Conservation (phyloP, 805 yeast genomes). For the Saturnispora silvae region DNA sequence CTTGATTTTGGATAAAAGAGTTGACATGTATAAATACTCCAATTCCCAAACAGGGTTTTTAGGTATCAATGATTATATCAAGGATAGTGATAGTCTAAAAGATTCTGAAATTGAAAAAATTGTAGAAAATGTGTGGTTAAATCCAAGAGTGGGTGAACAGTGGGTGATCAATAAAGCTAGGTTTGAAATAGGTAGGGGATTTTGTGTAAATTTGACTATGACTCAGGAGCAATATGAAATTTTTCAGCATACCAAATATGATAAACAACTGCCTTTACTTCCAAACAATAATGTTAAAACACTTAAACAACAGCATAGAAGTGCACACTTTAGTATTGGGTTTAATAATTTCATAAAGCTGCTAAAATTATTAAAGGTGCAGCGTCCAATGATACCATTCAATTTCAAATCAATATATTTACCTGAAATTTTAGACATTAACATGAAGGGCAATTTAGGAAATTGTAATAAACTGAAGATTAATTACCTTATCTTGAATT, state of each 20-base stretch:
- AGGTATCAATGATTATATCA: conserved; percentile 37
- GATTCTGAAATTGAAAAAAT: conserved; percentile 24
- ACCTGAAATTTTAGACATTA: conserved; percentile 14
- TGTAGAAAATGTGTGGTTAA: conserved; percentile 23
- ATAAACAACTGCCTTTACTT: neutral
- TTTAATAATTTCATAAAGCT: conserved; percentile 20
- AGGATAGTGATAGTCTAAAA: conserved; percentile 14
- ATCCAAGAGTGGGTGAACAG: neutral
- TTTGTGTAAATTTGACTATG: conserved; percentile 14
- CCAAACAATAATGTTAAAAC: neutral
- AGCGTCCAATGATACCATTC: conserved; percentile 23
- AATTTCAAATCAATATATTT: conserved; percentile 24
- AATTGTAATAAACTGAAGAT: conserved; percentile 33
- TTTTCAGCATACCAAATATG: no score
- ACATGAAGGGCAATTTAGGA: conserved; percentile 18
- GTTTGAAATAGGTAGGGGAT: conserved; percentile 22
- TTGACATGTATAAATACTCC: conserved; percentile 32
- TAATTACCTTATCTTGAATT: conserved; percentile 35
- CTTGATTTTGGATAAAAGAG: conserved; percentile 38
- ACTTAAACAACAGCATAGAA: neutral
- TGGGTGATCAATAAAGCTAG: conserved; percentile 23
- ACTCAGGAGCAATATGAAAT: no score
- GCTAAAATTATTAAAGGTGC: conserved; percentile 27
- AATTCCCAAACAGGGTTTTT: conserved; percentile 23
- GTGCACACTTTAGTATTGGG: conserved; percentile 14